phyloP scores from a whole-genome alignment of 768 basidiomycete species.

The Lactifluus rugatus region DNA sequence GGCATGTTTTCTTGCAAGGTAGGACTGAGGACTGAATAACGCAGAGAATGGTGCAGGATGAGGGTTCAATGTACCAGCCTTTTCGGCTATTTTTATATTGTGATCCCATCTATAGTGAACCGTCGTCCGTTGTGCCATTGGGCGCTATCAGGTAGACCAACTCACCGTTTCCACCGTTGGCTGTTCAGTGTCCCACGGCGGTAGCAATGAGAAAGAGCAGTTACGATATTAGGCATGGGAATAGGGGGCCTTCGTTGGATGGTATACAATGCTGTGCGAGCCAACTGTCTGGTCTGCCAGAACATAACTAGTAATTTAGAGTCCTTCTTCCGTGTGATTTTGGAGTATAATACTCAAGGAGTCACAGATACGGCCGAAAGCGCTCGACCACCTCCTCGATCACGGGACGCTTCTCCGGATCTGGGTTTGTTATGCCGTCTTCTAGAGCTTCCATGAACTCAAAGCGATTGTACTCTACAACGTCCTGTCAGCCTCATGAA shows the following conservation, averaged over 20 bases:
- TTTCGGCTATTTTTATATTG: too few relatives aligned
- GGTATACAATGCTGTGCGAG: background rate
- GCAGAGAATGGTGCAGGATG: background rate
- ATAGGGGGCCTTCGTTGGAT: background rate
- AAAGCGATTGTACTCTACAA: constrained; percentile 17
- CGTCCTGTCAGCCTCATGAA: background rate
- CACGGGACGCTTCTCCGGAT: constrained; percentile 29
- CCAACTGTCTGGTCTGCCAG: background rate
- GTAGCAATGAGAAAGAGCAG: background rate
- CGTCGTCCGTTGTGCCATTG: too few relatives aligned
- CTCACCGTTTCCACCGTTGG: too few relatives aligned
- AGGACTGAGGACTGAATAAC: background rate
- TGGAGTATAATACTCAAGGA: constrained; percentile 3
- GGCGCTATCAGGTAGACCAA: too few relatives aligned
- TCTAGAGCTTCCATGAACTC: constrained; percentile 14
- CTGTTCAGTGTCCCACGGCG: background rate
- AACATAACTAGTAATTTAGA: background rate
- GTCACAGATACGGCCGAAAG: background rate
- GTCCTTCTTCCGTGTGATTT: constrained; percentile 4
- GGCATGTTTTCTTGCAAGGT: background rate
- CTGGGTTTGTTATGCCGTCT: constrained; percentile 28
- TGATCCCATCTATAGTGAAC: too few relatives aligned
- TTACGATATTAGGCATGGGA: background rate
- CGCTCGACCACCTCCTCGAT: constrained; percentile 8
- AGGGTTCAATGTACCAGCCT: background rate